Conservation (phyloP, 1,139 yeast genomes). For the Candida labiduridarum region DNA sequence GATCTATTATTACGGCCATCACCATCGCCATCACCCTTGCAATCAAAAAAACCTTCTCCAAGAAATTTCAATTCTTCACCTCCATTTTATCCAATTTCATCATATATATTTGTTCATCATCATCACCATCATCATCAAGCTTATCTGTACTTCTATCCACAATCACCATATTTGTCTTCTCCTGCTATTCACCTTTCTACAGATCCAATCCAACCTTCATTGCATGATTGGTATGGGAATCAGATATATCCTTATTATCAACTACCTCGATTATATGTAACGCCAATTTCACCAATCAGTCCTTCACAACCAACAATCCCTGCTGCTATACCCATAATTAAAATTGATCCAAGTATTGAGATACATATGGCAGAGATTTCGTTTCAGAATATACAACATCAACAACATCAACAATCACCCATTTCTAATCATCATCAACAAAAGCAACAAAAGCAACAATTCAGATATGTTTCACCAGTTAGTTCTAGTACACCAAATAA, state of each 20-base stretch:
- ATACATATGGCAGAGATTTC: slow-evolving; percentile 31
- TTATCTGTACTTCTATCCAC: neutral
- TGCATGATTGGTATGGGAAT: neutral
- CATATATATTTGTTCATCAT: neutral
- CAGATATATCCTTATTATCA: neutral
- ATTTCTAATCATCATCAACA: too few relatives aligned
- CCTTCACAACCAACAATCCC: neutral
- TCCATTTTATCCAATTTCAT: neutral
- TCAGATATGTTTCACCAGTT: slow-evolving; percentile 4
- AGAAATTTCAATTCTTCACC: neutral
- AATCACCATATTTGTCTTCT: neutral
- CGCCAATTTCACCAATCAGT: slow-evolving; percentile 1
- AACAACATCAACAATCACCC: slow-evolving; percentile 1
- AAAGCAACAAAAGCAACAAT: neutral
- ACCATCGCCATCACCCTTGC: neutral
- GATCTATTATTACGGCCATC: neutral
- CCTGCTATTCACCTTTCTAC: neutral
- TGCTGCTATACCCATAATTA: slow-evolving; percentile 51
- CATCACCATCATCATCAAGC: slow-evolving; percentile 1
- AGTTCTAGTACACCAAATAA: slow-evolving; percentile 10
- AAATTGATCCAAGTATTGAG: slow-evolving; percentile 26
- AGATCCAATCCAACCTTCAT: neutral
- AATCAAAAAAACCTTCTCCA: neutral
- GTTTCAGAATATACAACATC: slow-evolving; percentile 4
- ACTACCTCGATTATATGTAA: neutral